These are phyloP conservation scores for Penium margaritaceum DNA, from an alignment of 139 green algal genomes.

Conservation along the genomic window DNA sequence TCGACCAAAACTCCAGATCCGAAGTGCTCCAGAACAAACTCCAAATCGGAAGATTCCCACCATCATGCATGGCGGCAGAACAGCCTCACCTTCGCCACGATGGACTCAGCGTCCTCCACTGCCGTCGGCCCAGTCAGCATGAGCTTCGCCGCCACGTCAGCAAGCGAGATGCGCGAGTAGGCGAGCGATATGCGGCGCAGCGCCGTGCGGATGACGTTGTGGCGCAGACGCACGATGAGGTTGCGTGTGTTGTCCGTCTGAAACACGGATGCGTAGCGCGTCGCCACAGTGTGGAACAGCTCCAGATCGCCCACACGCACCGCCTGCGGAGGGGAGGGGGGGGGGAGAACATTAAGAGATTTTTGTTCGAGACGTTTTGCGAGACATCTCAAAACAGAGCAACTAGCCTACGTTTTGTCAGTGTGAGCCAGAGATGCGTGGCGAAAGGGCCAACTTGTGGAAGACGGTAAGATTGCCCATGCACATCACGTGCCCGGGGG, in stretches of 20 bases:
- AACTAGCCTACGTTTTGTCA: neutral
- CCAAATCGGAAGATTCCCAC: neutral
- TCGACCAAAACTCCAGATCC: neutral
- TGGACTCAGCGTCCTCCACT: slow-evolving; percentile 79
- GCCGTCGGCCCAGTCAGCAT: slow-evolving; percentile 41
- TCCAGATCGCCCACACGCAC: slow-evolving; percentile 78
- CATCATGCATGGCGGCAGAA: neutral
- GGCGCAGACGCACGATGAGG: slow-evolving; percentile 81
- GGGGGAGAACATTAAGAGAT: neutral
- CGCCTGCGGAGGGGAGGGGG: slow-evolving; percentile 34
- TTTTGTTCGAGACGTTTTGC: neutral
- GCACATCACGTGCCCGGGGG: neutral
- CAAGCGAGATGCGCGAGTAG: slow-evolving; percentile 87
- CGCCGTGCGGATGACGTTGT: slow-evolving; percentile 92
- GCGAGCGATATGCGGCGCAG: slow-evolving; percentile 83
- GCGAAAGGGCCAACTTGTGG: neutral
- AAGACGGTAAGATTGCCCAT: neutral
- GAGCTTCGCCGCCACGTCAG: slow-evolving; percentile 46
- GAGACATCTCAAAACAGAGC: neutral
- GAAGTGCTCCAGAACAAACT: too few relatives aligned
- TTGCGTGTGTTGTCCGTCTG: slow-evolving; percentile 67
- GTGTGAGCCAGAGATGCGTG: too few relatives aligned
- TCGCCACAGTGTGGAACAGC: slow-evolving; percentile 63
- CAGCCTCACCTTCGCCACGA: slow-evolving; percentile 76
- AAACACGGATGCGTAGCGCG: slow-evolving; percentile 62